These are phyloP conservation scores for Fusarium multiceps DNA, from an alignment of 2,329 filamentous ascomycete genomes.

Conservation along the genomic window DNA sequence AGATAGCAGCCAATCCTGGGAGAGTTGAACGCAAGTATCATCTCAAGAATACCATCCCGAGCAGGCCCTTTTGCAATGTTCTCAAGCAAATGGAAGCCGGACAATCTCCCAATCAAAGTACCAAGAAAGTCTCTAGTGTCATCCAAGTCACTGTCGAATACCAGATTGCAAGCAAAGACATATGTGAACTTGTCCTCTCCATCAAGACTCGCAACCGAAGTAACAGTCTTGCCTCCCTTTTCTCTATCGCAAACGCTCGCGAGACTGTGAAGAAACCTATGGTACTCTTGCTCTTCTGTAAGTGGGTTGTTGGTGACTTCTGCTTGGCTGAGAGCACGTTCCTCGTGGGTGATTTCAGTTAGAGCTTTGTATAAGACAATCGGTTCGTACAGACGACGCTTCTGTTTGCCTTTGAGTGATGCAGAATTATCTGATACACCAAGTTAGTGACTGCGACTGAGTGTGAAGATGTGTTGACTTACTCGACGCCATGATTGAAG, in stretches of 20 bases:
- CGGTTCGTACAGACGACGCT: constrained; percentile 47
- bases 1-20: constrained; percentile 35
- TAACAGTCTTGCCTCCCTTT: constrained; percentile 47
- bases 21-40: constrained; percentile 41
- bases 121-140: constrained; percentile 14
- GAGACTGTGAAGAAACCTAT: constrained; percentile 48
- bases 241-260: constrained; percentile 48
- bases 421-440: not conserved
- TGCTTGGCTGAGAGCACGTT: not conserved
- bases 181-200: constrained; percentile 46
- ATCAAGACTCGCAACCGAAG: constrained; percentile 47
- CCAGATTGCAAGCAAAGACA: constrained; percentile 48
- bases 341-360: constrained; percentile 24
- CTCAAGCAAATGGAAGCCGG: not conserved
- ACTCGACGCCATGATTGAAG: constrained; percentile 15
- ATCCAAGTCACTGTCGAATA: not conserved
- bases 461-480: accelerated
- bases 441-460: accelerated
- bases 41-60: not conserved
- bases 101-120: constrained; percentile 24
- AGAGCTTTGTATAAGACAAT: constrained; percentile 45
- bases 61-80: accelerated
- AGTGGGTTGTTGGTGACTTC: not conserved
- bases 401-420: constrained; percentile 28
- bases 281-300: constrained; percentile 41